phyloP scores from a whole-genome alignment of 208 protist genomes.

The Trypanosoma theileri region DNA sequence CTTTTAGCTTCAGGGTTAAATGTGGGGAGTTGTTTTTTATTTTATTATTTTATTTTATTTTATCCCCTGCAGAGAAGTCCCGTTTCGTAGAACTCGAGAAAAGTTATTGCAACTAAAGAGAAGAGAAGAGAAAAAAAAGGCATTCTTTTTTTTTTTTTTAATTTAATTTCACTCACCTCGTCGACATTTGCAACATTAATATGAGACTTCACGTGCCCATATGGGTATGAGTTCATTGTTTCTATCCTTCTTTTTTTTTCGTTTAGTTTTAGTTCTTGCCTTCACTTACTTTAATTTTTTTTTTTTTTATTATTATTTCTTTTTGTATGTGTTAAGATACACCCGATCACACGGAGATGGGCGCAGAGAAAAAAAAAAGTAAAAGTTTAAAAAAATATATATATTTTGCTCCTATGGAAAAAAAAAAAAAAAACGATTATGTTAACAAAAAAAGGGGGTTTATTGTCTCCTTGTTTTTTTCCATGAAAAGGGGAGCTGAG shows the following conservation, averaged over 20 bases:
- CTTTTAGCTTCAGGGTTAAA: neutral
- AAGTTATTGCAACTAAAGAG: too few relatives aligned
- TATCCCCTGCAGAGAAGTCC: too few relatives aligned
- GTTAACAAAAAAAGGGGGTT: too few relatives aligned
- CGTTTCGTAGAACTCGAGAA: too few relatives aligned
- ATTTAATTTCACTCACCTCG: conserved; percentile 7
- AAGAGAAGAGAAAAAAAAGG: too few relatives aligned
- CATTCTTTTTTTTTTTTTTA: conserved; percentile 2
- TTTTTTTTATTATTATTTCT: conserved; percentile 16
- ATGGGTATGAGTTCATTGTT: conserved; percentile 7
- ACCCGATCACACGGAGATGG: neutral
- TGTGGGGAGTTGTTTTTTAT: neutral
- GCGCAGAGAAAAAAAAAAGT: neutral
- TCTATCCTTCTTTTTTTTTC: conserved; percentile 20
- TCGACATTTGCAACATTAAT: neutral
- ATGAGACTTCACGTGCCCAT: too few relatives aligned
- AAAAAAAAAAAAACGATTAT: neutral
- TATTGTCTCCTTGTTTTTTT: too few relatives aligned
- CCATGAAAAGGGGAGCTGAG: too few relatives aligned
- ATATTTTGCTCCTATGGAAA: neutral
- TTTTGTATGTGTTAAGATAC: neutral
- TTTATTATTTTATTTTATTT: too few relatives aligned
- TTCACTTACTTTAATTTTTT: conserved; percentile 17
- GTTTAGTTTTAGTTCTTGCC: neutral
- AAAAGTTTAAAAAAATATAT: neutral